Conservation (phyloP, 768 basidiomycete genomes). For the Hypholoma sublateritium region DNA sequence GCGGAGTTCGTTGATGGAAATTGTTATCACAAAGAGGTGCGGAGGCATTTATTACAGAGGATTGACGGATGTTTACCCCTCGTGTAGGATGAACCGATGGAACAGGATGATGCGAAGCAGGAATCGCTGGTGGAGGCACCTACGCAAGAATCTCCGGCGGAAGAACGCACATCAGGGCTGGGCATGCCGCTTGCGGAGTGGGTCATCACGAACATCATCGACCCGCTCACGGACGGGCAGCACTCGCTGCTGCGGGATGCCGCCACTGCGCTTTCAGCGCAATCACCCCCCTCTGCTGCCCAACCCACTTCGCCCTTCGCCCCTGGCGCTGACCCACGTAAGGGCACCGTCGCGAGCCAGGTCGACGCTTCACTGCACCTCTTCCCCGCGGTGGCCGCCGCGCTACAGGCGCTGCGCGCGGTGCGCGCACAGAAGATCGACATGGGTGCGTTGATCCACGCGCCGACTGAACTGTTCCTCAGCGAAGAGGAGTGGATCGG, state of each 20-base stretch:
- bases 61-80: too few species aligned
- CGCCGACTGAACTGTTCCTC: slow-evolving; percentile 45
- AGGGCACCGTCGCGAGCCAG: slow-evolving; percentile 29
- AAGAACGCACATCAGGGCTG: slow-evolving; percentile 18
- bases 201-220: slow-evolving; percentile 43
- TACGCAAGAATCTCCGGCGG: background rate
- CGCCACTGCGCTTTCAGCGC: slow-evolving; percentile 24
- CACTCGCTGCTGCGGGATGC: slow-evolving; percentile 45
- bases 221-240: slow-evolving; percentile 46
- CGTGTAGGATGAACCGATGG: background rate
- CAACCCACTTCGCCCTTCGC: background rate
- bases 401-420: slow-evolving; percentile 40
- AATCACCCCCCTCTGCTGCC: background rate
- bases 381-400: slow-evolving; percentile 39
- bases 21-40: slow-evolving; percentile 24
- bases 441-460: slow-evolving; percentile 49
- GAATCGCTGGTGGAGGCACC: background rate
- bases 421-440: slow-evolving; percentile 50
- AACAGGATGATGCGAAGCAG: background rate
- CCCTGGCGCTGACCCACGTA: slow-evolving; percentile 8
- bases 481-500: slow-evolving; percentile 57
- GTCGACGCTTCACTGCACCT: slow-evolving; percentile 40
- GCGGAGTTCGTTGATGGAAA: slow-evolving; percentile 65
- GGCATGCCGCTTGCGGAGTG: slow-evolving; percentile 41
- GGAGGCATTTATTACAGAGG: background rate